Evolutionary conservation across 345 rosid species (phyloP).

Genomic region (Lepidium sativum): DNA sequence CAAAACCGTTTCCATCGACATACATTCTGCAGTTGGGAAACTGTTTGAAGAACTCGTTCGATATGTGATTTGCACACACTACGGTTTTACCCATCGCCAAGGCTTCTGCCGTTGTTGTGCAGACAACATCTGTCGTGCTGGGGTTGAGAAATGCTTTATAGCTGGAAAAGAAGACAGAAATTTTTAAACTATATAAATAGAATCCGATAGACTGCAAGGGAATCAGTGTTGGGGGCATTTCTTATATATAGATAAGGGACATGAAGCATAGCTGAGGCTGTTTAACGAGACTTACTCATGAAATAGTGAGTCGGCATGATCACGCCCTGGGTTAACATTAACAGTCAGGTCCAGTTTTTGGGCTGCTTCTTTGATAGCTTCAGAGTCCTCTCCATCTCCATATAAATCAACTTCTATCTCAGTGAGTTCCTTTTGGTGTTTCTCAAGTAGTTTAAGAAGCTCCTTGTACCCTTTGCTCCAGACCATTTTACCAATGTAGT

Average conservation of each 20-base stretch:
- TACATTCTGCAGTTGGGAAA: constrained; percentile 73
- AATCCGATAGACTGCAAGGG: neutral
- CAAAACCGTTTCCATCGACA: constrained; percentile 43
- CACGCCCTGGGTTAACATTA: constrained; percentile 70
- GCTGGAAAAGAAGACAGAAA: constrained; percentile 31
- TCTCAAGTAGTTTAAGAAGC: constrained; percentile 58
- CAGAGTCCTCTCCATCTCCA: constrained; percentile 86
- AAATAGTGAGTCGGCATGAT: constrained; percentile 81
- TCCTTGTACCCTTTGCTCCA: constrained; percentile 98
- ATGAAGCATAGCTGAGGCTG: neutral
- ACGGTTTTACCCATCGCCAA: constrained; percentile 92
- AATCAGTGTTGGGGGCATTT: neutral
- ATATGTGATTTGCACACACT: constrained; percentile 37
- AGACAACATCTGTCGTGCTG: constrained; percentile 95
- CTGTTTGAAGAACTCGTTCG: constrained; percentile 61
- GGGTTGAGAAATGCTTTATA: constrained; percentile 93
- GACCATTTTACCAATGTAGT: constrained; percentile 93
- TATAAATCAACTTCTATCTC: constrained; percentile 74
- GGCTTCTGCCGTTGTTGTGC: constrained; percentile 97
- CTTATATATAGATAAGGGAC: neutral
- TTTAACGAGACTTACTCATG: constrained; percentile 56
- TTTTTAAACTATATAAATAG: neutral
- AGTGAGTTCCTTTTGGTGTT: constrained; percentile 61
- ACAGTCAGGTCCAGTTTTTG: constrained; percentile 46
- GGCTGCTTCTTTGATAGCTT: constrained; percentile 56